These are phyloP conservation scores for Cyphellophora attinorum DNA, from an alignment of 2,329 filamentous ascomycete genomes.

Conservation along the genomic window DNA sequence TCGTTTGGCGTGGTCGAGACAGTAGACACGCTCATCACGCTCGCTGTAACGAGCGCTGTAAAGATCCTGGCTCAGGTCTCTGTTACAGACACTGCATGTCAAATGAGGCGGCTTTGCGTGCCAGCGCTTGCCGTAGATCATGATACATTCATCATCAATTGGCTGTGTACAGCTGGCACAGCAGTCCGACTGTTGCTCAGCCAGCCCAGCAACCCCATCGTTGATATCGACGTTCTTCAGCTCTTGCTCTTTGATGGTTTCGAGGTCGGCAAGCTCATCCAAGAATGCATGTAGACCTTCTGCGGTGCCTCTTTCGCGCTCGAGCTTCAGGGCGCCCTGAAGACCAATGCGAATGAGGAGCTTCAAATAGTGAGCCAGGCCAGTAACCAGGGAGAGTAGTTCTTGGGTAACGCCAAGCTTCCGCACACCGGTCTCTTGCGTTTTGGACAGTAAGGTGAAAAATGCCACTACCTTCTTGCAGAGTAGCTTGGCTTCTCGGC, in stretches of 20 bases:
- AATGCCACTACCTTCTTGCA: constrained; percentile 99
- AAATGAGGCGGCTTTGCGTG: constrained; percentile 65
- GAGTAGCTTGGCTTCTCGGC: constrained; percentile 92
- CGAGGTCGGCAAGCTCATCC: constrained; percentile 73
- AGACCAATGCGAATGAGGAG: constrained; percentile 94
- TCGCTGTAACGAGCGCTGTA: constrained; percentile 63
- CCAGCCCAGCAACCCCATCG: constrained; percentile 55
- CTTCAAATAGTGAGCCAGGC: constrained; percentile 93
- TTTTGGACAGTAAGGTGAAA: constrained; percentile 89
- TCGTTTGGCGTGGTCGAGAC: constrained; percentile 43
- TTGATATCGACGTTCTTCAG: constrained; percentile 54
- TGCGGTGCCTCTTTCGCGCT: constrained; percentile 67
- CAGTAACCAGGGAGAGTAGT: constrained; percentile 91
- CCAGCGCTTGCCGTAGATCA: constrained; percentile 66
- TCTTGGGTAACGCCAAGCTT: constrained; percentile 96
- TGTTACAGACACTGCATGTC: constrained; percentile 58
- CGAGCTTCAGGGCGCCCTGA: constrained; percentile 82
- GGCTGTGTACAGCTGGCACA: constrained; percentile 73
- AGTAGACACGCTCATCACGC: constrained; percentile 60
- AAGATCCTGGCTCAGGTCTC: constrained; percentile 60
- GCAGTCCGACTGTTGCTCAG: constrained; percentile 71
- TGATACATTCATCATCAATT: constrained; percentile 88
- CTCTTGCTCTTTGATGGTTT: constrained; percentile 63
- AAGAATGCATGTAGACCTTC: constrained; percentile 76
- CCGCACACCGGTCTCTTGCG: constrained; percentile 78